Conservation (phyloP, 2,329 filamentous ascomycete species). For the Cercospora sp. region DNA sequence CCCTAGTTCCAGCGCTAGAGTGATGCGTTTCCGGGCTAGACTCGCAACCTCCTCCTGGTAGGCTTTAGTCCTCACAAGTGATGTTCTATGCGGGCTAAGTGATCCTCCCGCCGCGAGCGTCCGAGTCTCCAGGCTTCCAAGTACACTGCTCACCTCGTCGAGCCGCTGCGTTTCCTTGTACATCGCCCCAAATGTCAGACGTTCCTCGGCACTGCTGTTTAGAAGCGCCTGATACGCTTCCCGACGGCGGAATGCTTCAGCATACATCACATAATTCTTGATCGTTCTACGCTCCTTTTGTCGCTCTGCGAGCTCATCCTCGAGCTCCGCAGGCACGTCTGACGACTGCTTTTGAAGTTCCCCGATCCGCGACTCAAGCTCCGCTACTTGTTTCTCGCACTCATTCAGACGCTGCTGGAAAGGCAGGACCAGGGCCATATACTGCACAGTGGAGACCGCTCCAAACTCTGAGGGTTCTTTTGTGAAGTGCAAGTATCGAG, state of each 20-base stretch:
- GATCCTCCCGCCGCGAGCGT: neutral
- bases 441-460: conserved; percentile 2
- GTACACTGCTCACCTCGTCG: neutral
- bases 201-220: conserved; percentile 3
- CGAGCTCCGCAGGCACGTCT: neutral
- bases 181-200: conserved; percentile 2
- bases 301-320: neutral
- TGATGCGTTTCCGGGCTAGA: conserved; percentile 1
- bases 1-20: conserved; percentile 7
- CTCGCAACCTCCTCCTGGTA: neutral
- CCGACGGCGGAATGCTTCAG: conserved; percentile 1
- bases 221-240: conserved; percentile 14
- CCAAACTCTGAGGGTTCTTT: conserved; percentile 11
- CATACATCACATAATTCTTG: neutral
- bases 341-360: neutral
- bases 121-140: neutral
- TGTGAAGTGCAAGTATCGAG: conserved; percentile 20
- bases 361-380: neutral
- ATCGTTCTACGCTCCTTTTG: neutral
- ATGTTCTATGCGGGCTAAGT: neutral
- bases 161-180: neutral
- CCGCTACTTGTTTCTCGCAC: neutral
- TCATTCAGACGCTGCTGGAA: neutral
- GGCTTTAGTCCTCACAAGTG: neutral
- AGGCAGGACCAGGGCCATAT: conserved; percentile 8